phyloP scores from a whole-genome alignment of 169 alveolate genomes.

The Plasmodium knowlesi region DNA sequence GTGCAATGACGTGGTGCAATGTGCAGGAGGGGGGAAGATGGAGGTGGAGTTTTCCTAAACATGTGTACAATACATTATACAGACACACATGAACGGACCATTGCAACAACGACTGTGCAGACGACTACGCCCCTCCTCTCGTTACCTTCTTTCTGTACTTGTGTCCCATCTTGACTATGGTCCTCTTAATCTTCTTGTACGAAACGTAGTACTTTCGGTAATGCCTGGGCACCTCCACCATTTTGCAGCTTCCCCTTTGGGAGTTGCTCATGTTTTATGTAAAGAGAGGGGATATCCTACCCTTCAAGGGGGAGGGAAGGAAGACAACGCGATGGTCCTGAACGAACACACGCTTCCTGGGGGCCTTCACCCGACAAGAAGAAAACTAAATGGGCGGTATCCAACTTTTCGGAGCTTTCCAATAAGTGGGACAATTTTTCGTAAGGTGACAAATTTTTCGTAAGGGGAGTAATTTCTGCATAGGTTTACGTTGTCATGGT shows the following conservation, averaged over 20 bases:
- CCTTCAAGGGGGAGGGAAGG: too few relatives aligned
- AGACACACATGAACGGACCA: neutral
- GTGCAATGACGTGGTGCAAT: neutral
- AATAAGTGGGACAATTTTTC: neutral
- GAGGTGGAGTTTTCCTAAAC: neutral
- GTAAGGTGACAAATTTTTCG: too few relatives aligned
- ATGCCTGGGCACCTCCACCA: slow-evolving; percentile 63
- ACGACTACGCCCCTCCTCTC: neutral
- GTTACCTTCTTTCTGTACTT: slow-evolving; percentile 64
- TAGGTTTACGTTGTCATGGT: neutral
- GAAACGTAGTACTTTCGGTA: slow-evolving; percentile 56
- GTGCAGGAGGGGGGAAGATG: neutral
- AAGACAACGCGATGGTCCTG: neutral
- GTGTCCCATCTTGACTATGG: slow-evolving; percentile 28
- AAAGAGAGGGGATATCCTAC: neutral
- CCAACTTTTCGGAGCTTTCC: neutral
- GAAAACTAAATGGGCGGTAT: neutral
- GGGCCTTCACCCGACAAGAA: neutral
- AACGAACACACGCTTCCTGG: neutral
- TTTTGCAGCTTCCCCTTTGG: neutral
- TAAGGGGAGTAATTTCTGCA: neutral
- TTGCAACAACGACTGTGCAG: neutral
- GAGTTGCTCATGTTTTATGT: neutral
- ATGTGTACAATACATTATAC: neutral
- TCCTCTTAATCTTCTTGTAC: slow-evolving; percentile 47